A percentile compares a stretch with the other conserved stretches of the same genome.
These are phyloP conservation scores for Mycena rebaudengoi DNA, from an alignment of 768 basidiomycete genomes.

Conservation along the genomic window DNA sequence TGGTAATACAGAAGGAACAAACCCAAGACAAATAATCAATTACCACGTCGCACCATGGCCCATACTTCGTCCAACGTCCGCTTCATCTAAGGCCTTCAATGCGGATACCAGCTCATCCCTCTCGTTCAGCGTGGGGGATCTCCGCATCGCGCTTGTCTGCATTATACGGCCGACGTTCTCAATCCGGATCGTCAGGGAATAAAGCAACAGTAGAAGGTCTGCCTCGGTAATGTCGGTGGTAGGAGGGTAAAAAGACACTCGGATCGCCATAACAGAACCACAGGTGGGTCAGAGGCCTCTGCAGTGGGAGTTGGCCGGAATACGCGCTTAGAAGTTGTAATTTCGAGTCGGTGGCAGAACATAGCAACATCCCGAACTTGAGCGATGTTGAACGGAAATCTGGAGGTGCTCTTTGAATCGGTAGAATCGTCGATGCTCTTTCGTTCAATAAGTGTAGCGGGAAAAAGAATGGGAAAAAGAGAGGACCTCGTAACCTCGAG, in stretches of 20 bases:
- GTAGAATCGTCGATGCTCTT: slow-evolving; percentile 57
- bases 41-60: too few species aligned
- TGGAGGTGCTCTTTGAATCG: slow-evolving; percentile 29
- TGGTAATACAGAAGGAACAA: too few species aligned
- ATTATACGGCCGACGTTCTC: slow-evolving; percentile 68
- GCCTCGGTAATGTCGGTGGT: slow-evolving; percentile 75
- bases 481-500: slow-evolving; percentile 90
- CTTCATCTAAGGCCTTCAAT: slow-evolving; percentile 51
- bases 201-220: slow-evolving; percentile 75
- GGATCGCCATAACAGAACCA: slow-evolving; percentile 64
- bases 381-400: slow-evolving; percentile 66
- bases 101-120: slow-evolving; percentile 42
- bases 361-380: slow-evolving; percentile 77
- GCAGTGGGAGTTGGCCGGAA: slow-evolving; percentile 66
- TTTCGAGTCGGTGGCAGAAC: slow-evolving; percentile 81
- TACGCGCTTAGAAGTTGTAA: too few species aligned
- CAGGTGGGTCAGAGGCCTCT: slow-evolving; percentile 54
- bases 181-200: slow-evolving; percentile 76
- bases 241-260: slow-evolving; percentile 67
- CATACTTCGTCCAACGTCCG: slow-evolving; percentile 55
- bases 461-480: slow-evolving; percentile 87
- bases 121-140: slow-evolving; percentile 11
- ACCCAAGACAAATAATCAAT: too few species aligned
- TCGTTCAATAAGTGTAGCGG: slow-evolving; percentile 73
- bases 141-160: slow-evolving; percentile 31